Percentiles rank a stretch among this genome's conserved stretches.
Conservation (phyloP, 1,284 basidiomycete genomes). For the Polyporus tsugae region DNA sequence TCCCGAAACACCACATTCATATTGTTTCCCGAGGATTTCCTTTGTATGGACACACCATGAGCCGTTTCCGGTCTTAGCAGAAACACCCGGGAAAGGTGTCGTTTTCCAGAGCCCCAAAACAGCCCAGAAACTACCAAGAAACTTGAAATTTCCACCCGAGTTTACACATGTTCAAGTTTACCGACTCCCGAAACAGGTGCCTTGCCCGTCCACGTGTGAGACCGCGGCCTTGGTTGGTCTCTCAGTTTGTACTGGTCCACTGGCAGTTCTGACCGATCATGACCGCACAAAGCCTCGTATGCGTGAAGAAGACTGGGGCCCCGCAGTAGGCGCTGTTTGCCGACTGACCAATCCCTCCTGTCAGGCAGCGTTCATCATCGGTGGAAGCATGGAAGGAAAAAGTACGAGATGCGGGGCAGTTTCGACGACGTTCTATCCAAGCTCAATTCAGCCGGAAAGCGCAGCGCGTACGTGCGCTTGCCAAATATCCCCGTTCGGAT, state of each 20-base stretch:
- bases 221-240: too few relatives aligned
- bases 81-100: too few relatives aligned
- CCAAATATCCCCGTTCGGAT: not conserved
- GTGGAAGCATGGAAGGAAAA: not conserved
- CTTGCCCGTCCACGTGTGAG: too few relatives aligned
- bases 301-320: slow-evolving; percentile 2
- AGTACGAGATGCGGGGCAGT: not conserved
- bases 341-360: not conserved
- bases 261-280: not conserved
- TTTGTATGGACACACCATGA: too few relatives aligned
- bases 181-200: too few relatives aligned
- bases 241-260: not conserved
- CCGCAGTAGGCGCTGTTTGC: not conserved
- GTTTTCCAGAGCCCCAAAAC: too few relatives aligned
- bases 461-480: not conserved
- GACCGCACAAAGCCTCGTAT: not conserved
- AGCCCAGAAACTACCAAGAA: too few relatives aligned
- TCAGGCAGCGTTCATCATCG: not conserved
- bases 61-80: too few relatives aligned
- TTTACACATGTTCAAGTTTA: too few relatives aligned
- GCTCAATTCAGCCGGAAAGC: not conserved
- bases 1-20: too few relatives aligned
- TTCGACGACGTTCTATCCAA: slow-evolving; percentile 4
- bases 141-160: too few relatives aligned
- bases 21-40: too few relatives aligned